These are phyloP conservation scores for Torrubiellomyces zombiae DNA, from an alignment of 2,329 filamentous ascomycete species.

Conservation along the genomic window DNA sequence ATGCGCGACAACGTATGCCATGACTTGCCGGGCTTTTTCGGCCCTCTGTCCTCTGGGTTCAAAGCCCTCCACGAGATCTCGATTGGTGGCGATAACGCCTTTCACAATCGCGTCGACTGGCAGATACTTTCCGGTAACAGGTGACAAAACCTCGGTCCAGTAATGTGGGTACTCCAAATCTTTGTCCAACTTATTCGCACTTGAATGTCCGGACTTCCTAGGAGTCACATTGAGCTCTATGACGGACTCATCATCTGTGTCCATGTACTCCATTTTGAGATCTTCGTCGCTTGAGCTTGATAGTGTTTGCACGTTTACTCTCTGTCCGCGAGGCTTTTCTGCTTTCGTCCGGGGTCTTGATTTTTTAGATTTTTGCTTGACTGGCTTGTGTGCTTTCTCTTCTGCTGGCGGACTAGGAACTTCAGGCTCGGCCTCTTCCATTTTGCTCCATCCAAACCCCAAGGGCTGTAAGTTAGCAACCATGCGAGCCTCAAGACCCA, in stretches of 20 bases:
- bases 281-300: slow-evolving; percentile 27
- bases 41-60: slow-evolving; percentile 73
- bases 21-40: slow-evolving; percentile 74
- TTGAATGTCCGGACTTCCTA: slow-evolving; percentile 19
- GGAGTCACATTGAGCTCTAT: slow-evolving; percentile 33
- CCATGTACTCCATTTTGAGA: slow-evolving; percentile 19
- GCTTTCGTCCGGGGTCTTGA: slow-evolving; percentile 4
- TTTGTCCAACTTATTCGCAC: slow-evolving; percentile 43
- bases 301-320: slow-evolving; percentile 7
- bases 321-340: slow-evolving; percentile 2
- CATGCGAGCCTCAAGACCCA: slow-evolving; percentile 71
- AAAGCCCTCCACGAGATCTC: slow-evolving; percentile 56
- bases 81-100: slow-evolving; percentile 50
- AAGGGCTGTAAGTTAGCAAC: slow-evolving; percentile 71
- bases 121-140: slow-evolving; percentile 61
- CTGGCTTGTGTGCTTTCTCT: slow-evolving; percentile 4
- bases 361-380: slow-evolving; percentile 1
- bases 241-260: slow-evolving; percentile 42
- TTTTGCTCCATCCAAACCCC: slow-evolving; percentile 81
- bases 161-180: slow-evolving; percentile 78
- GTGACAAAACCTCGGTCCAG: slow-evolving; percentile 82
- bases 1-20: slow-evolving; percentile 76
- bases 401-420: neutral
- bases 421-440: slow-evolving; percentile 51
- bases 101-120: slow-evolving; percentile 63